phyloP scores from a whole-genome alignment of 2,329 filamentous ascomycete genomes.

The Byssochlamys sp. region DNA sequence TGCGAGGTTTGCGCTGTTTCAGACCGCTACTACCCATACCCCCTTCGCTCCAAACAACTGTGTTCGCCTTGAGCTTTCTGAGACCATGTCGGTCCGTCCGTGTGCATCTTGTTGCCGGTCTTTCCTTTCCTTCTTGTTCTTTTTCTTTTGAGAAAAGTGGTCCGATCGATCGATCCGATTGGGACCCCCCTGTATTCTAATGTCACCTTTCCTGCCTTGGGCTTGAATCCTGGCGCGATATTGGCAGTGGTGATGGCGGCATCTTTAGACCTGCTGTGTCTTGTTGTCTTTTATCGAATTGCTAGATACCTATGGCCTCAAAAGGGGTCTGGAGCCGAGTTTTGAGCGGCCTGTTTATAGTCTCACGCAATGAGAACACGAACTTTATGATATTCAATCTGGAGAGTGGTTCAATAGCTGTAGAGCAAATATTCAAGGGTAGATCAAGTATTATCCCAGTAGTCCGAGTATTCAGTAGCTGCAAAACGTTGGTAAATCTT shows the following conservation, averaged over 20 bases:
- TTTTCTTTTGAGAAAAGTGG: slow-evolving; percentile 8
- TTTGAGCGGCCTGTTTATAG: not conserved
- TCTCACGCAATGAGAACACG: not conserved
- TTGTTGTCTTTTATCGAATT: not conserved
- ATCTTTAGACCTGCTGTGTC: not conserved
- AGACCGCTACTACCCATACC: not conserved
- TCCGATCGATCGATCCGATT: not conserved
- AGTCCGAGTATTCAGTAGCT: too few relatives aligned
- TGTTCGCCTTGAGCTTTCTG: slow-evolving; percentile 8
- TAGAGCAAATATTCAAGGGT: not conserved
- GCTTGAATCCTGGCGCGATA: not conserved
- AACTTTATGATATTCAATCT: not conserved
- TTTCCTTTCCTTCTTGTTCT: slow-evolving; percentile 2
- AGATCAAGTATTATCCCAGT: too few relatives aligned
- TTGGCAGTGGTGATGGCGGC: not conserved
- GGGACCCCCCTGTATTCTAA: not conserved
- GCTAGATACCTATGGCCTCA: not conserved
- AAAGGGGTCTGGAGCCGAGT: not conserved
- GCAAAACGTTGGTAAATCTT: too few relatives aligned
- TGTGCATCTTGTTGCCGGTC: not conserved
- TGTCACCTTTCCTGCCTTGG: not conserved
- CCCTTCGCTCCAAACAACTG: not conserved
- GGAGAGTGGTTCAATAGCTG: not conserved
- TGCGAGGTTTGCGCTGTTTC: slow-evolving; percentile 1
- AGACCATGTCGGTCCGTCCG: not conserved